These are phyloP conservation scores for Truncatella angustata DNA, from an alignment of 2,329 filamentous ascomycete species.

Conservation along the genomic window DNA sequence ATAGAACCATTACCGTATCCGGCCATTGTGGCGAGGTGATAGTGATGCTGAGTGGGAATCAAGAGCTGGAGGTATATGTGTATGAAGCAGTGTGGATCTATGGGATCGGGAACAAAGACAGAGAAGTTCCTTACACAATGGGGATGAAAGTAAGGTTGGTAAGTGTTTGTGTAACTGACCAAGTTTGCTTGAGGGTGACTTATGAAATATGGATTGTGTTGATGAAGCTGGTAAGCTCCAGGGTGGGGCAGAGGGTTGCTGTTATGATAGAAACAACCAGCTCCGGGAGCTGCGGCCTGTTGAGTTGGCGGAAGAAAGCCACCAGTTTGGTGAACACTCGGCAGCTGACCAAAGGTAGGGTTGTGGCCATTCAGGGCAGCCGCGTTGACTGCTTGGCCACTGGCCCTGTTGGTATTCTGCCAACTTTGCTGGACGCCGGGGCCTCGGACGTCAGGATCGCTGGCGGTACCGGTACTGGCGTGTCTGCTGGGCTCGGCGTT, in stretches of 20 bases:
- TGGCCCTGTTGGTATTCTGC: background rate
- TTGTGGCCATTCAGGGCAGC: constrained; percentile 14
- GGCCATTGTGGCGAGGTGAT: constrained; percentile 29
- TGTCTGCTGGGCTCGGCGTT: background rate
- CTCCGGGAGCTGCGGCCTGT: background rate
- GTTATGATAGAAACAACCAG: constrained; percentile 10
- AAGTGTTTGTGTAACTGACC: background rate
- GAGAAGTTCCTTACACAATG: background rate
- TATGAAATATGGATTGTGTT: background rate
- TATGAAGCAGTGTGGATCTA: background rate
- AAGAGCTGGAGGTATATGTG: background rate
- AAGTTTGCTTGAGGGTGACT: background rate
- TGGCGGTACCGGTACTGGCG: background rate
- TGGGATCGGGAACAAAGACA: background rate
- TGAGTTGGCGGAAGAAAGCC: constrained; percentile 6
- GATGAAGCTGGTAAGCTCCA: background rate
- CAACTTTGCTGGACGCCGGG: background rate
- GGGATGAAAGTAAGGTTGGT: background rate
- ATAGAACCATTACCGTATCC: constrained; percentile 43
- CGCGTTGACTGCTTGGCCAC: background rate
- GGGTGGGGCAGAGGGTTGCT: background rate
- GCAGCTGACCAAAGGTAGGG: constrained; percentile 16
- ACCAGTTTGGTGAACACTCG: constrained; percentile 16
- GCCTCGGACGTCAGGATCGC: background rate
- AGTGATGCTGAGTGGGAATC: constrained; percentile 13